Conservation (phyloP, 805 yeast species). For the Candida ortonii region DNA sequence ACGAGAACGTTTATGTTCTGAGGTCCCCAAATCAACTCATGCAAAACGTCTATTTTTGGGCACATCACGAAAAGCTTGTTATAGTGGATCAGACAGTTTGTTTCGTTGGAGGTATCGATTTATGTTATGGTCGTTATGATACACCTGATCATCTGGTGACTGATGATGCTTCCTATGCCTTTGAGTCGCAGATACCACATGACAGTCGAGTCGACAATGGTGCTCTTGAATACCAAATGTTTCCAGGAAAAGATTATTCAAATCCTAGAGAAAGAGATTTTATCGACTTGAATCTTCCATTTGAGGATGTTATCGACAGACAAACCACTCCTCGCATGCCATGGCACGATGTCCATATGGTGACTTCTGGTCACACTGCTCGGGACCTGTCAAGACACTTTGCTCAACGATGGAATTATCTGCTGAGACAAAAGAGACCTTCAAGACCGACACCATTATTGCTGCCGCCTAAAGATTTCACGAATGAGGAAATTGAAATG, state of each 20-base stretch:
- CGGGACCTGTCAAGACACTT: slow-evolving; percentile 91
- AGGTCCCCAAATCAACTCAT: slow-evolving; percentile 94
- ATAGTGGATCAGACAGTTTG: slow-evolving; percentile 85
- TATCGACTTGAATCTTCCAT: slow-evolving; percentile 74
- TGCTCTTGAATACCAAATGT: slow-evolving; percentile 50
- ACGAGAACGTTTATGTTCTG: slow-evolving; percentile 82
- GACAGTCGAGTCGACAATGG: slow-evolving; percentile 23
- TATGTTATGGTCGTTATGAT: slow-evolving; percentile 94
- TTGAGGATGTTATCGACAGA: slow-evolving; percentile 89
- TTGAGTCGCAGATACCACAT: slow-evolving; percentile 24
- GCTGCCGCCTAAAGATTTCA: slow-evolving; percentile 88
- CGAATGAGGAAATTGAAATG: slow-evolving; percentile 63
- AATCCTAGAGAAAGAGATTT: slow-evolving; percentile 94
- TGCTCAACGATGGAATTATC: slow-evolving; percentile 95
- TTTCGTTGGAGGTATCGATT: slow-evolving; percentile 92
- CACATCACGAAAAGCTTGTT: slow-evolving; percentile 93
- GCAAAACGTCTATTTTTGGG: slow-evolving; percentile 96
- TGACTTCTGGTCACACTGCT: slow-evolving; percentile 90
- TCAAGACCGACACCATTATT: slow-evolving; percentile 89
- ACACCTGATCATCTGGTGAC: slow-evolving; percentile 90
- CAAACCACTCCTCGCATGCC: slow-evolving; percentile 88
- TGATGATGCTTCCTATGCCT: slow-evolving; percentile 56
- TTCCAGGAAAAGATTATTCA: slow-evolving; percentile 97
- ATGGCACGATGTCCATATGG: slow-evolving; percentile 99
- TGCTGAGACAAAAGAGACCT: slow-evolving; percentile 89